Conservation (phyloP, 805 yeast genomes). For the Kluyveromyces siamensis region DNA sequence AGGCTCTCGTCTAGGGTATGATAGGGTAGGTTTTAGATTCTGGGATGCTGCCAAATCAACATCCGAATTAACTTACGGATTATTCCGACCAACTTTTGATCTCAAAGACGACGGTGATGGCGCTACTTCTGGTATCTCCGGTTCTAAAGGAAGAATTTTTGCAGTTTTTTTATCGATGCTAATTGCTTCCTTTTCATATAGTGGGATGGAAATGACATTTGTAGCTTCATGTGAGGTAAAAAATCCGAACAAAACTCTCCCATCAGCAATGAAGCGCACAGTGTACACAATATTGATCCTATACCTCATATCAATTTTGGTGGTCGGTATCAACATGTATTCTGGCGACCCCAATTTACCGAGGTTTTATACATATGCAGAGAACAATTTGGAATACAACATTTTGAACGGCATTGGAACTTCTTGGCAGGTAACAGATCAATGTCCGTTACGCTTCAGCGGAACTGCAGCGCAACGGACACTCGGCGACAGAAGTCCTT, state of each 20-base stretch:
- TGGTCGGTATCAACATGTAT: constrained; percentile 64
- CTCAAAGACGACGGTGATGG: constrained; percentile 52
- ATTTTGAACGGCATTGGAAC: constrained; percentile 10
- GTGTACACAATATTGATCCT: constrained; percentile 62
- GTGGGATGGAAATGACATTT: constrained; percentile 76
- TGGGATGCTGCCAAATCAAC: constrained; percentile 47
- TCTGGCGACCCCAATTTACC: constrained; percentile 69
- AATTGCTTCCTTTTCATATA: constrained; percentile 65
- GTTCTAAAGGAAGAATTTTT: constrained; percentile 50
- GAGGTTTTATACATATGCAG: constrained; percentile 33
- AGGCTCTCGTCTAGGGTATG: constrained; percentile 22
- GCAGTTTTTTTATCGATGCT: constrained; percentile 52
- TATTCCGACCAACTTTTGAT: constrained; percentile 67
- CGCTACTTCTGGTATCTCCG: constrained; percentile 47
- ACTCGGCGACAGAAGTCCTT: constrained; percentile 48
- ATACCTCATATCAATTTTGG: constrained; percentile 57
- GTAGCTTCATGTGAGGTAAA: constrained; percentile 83
- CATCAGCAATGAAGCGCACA: constrained; percentile 66
- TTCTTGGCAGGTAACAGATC: constrained; percentile 56
- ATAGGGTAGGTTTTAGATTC: constrained; percentile 53
- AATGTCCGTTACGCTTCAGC: constrained; percentile 43
- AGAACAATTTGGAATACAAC: background rate
- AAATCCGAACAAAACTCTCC: constrained; percentile 68
- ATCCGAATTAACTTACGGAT: constrained; percentile 48
- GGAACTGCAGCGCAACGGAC: constrained; percentile 35